Base-by-base conservation (phyloP, 192 early-diverging fungal species). In the Gaertneriomyces sp. region DNA sequence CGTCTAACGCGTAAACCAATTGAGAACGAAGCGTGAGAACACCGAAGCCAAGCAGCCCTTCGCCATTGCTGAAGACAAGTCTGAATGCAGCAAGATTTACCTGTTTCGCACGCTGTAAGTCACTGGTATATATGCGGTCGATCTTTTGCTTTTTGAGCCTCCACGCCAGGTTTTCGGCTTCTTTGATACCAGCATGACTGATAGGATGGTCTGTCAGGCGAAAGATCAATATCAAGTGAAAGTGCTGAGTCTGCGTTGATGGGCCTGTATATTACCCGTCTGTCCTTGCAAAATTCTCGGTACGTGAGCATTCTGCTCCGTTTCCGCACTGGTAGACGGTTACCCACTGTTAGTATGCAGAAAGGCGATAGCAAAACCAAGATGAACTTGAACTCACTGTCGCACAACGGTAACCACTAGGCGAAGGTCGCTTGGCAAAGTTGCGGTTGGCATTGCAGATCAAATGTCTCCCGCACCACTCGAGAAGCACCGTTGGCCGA, bases 201-300 rank as follows among this genome's bases (percentile, higher is more conserved):
- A 81, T 70, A 12, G 68, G 60, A 64, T 42, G 78, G 66, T 80
- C 20, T 55, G 50, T 0, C 4, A 62, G 16, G 12, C 25, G 60
- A 6, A 2, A 9, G 45, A 14, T 3, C 25, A 33, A 33, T 33
- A 33, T 33, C 9, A 4, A n/a, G 7, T 45, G 12, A 25, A 33
- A 8, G 12, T 11, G 2, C 17, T 43, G 11, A 20, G 40, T 9
- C 2, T 33, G 25, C 25, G 1, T 33, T 38, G 0, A 56, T 11
- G 14, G 54, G 2, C 54, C 12, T 56, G 6, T 39, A 10, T 45
- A 19, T 20, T 52, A 80, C 78, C 73, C 4, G 71, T 60, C 46
- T 80, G 79, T 20, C 79, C 79, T 66, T 80, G 79, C 38, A 80
- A 53, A 25, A 73, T 61, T 19, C 79, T 65, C 7, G 76, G 73